These are phyloP conservation scores for Aureobasidium leucospermi DNA, from an alignment of 2,329 filamentous ascomycete species.

Conservation along the genomic window DNA sequence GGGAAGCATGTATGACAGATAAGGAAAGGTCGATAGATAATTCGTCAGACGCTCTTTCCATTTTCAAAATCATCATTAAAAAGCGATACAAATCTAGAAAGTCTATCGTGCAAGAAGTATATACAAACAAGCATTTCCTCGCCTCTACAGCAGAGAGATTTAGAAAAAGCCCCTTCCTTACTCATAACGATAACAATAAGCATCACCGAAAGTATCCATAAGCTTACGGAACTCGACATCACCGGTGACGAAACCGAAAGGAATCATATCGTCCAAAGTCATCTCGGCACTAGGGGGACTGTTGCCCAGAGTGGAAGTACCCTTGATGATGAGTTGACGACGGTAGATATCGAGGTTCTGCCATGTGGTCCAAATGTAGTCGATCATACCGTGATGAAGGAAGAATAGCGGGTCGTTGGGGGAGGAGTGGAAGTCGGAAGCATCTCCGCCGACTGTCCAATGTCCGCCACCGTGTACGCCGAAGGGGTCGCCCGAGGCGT, in stretches of 20 bases:
- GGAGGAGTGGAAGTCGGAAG: constrained; percentile 38
- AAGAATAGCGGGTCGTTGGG: constrained; percentile 44
- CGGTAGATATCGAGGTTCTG: constrained; percentile 38
- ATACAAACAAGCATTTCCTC: too few relatives aligned
- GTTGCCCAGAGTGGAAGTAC: constrained; percentile 40
- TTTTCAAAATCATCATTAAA: too few relatives aligned
- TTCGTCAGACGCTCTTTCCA: too few relatives aligned
- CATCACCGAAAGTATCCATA: constrained; percentile 27
- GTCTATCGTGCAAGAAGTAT: too few relatives aligned
- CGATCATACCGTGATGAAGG: constrained; percentile 39
- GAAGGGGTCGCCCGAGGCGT: constrained; percentile 24
- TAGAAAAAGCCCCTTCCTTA: constrained; percentile 9
- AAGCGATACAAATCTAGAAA: too few relatives aligned
- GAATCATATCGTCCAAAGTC: constrained; percentile 37
- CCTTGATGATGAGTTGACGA: constrained; percentile 34
- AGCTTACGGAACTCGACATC: constrained; percentile 22
- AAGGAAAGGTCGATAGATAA: not conserved
- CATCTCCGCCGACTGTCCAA: constrained; percentile 40
- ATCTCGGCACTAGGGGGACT: constrained; percentile 36
- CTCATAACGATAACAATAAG: constrained; percentile 28
- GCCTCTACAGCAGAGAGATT: too few relatives aligned
- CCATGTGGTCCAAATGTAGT: constrained; percentile 44
- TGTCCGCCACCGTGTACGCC: constrained; percentile 42
- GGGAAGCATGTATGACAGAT: too few relatives aligned
- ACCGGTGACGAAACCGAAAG: constrained; percentile 25